Evolutionary conservation across 306 rosid species (phyloP).

Genomic region (Dalbergia cultrata): DNA sequence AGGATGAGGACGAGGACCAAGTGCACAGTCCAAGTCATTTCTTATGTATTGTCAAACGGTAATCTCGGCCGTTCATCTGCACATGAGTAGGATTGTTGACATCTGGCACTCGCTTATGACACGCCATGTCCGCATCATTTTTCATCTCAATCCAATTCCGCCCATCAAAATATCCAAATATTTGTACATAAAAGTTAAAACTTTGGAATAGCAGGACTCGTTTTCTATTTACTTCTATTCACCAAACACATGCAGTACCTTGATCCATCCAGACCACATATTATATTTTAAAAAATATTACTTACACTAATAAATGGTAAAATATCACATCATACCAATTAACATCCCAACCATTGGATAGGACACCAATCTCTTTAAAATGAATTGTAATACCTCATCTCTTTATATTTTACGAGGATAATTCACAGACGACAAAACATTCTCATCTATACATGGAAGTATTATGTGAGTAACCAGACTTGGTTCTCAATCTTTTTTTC

Average conservation of each 20-base stretch:
- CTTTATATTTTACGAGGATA: neutral
- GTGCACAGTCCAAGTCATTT: neutral
- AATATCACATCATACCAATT: too few relatives aligned
- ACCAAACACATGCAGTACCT: neutral
- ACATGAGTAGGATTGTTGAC: neutral
- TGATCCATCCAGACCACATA: neutral
- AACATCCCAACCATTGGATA: too few relatives aligned
- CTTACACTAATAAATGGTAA: too few relatives aligned
- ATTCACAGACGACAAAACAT: neutral
- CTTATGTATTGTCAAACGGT: neutral
- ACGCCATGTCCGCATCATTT: neutral
- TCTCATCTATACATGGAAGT: too few relatives aligned
- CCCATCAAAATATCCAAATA: neutral
- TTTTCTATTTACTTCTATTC: neutral
- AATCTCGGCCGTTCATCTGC: neutral
- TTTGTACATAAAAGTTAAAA: too few relatives aligned
- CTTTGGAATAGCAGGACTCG: neutral
- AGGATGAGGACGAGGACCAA: constrained; percentile 22
- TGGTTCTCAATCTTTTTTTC: too few relatives aligned
- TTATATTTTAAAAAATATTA: too few relatives aligned
- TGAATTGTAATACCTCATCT: too few relatives aligned
- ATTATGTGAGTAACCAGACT: too few relatives aligned
- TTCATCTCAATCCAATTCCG: neutral
- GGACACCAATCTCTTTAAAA: too few relatives aligned
- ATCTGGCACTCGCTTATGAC: neutral